phyloP scores from a whole-genome alignment of 768 basidiomycete species.

The Hortiboletus flavorubellus region DNA sequence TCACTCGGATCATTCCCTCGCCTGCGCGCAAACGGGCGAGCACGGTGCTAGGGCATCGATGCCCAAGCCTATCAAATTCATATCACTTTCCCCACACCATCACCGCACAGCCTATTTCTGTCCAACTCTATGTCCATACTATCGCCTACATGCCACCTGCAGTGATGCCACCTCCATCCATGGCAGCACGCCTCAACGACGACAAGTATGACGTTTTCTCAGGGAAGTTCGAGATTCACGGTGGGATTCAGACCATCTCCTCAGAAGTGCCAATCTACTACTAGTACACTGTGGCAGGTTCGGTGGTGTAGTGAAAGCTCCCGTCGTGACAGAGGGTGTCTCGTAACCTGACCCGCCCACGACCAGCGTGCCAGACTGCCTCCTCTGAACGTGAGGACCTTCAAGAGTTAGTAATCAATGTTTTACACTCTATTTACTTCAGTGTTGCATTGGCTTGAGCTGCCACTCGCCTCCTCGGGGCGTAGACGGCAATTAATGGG shows the following conservation, averaged over 20 bases:
- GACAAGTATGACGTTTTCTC: background rate
- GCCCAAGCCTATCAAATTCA: too few relatives aligned
- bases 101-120: background rate
- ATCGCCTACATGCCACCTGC: background rate
- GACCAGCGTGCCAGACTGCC: background rate
- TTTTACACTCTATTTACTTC: too few relatives aligned
- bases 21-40: too few relatives aligned
- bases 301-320: background rate
- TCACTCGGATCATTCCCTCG: too few relatives aligned
- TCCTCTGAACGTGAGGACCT: background rate
- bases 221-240: background rate
- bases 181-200: background rate
- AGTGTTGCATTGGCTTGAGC: background rate
- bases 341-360: background rate
- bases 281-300: background rate
- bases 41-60: too few relatives aligned
- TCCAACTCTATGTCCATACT: background rate
- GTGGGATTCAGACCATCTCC: background rate
- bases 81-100: background rate
- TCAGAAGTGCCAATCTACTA: background rate
- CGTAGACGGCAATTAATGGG: too few relatives aligned
- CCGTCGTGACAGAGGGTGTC: background rate
- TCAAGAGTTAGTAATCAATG: background rate
- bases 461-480: background rate
- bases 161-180: too few relatives aligned